Evolutionary conservation across 108 stramenopile genomes (phyloP).

Genomic region (Nitzschia putrida): DNA sequence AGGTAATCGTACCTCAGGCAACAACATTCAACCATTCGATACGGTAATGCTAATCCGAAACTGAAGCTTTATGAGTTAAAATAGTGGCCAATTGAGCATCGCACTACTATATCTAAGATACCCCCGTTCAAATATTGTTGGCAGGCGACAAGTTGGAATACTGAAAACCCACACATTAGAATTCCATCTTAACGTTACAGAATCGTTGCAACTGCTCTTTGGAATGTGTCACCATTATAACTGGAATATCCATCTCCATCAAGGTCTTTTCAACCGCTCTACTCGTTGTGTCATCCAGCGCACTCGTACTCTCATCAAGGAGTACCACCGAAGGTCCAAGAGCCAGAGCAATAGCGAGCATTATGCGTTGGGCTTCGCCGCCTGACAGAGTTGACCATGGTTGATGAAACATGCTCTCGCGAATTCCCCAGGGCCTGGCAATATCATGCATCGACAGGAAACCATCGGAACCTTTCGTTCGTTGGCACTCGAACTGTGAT

Average conservation of each 20-base stretch:
- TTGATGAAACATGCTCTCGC: conserved; percentile 34
- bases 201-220: conserved; percentile 45
- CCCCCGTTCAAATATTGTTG: no score
- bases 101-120: no score
- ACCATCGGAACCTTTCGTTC: neutral
- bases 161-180: no score
- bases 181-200: conserved; percentile 26
- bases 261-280: conserved; percentile 51
- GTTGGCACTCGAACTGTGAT: neutral
- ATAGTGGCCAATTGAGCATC: no score
- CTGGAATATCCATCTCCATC: conserved; percentile 26
- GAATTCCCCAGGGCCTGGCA: conserved; percentile 28
- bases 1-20: no score
- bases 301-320: conserved; percentile 69
- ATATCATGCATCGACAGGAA: neutral
- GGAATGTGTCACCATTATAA: conserved; percentile 61
- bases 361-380: conserved; percentile 81
- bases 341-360: conserved; percentile 76
- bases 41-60: no score
- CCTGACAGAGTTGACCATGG: conserved; percentile 79
- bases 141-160: no score
- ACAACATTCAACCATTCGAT: no score
- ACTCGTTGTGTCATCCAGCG: conserved; percentile 54
- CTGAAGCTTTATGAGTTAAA: no score
- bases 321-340: conserved; percentile 55